Conservation (phyloP, 441 rosid genomes). For the Pelargonium myrrhifolium region DNA sequence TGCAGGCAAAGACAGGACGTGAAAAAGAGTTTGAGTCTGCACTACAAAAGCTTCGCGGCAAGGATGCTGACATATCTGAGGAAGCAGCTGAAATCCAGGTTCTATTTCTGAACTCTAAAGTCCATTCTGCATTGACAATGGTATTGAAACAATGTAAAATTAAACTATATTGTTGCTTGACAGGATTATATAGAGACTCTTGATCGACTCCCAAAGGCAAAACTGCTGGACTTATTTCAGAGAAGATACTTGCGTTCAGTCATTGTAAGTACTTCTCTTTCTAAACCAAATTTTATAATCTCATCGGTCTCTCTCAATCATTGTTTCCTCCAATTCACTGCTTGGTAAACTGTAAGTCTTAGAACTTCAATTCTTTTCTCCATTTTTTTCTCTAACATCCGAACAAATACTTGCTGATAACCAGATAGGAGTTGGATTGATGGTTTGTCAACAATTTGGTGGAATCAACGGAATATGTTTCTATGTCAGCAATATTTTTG, state of each 20-base stretch:
- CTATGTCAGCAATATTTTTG: constrained; percentile 35
- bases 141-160: background rate
- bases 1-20: constrained; percentile 40
- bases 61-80: constrained; percentile 27
- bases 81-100: constrained; percentile 38
- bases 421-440: constrained; percentile 45
- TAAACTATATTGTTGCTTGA: background rate
- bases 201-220: constrained; percentile 27
- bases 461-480: constrained; percentile 36
- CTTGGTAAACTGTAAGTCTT: background rate
- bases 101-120: background rate
- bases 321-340: background rate
- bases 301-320: background rate
- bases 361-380: background rate
- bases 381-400: background rate
- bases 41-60: constrained; percentile 36
- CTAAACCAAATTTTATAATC: background rate
- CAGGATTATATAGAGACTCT: constrained; percentile 31
- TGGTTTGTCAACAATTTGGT: constrained; percentile 40
- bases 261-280: constrained; percentile 27
- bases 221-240: constrained; percentile 29
- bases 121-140: background rate
- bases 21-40: constrained; percentile 28
- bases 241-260: constrained; percentile 26
- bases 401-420: background rate